phyloP scores from a whole-genome alignment of 2,329 filamentous ascomycete species.

The Neonectria magnoliae region DNA sequence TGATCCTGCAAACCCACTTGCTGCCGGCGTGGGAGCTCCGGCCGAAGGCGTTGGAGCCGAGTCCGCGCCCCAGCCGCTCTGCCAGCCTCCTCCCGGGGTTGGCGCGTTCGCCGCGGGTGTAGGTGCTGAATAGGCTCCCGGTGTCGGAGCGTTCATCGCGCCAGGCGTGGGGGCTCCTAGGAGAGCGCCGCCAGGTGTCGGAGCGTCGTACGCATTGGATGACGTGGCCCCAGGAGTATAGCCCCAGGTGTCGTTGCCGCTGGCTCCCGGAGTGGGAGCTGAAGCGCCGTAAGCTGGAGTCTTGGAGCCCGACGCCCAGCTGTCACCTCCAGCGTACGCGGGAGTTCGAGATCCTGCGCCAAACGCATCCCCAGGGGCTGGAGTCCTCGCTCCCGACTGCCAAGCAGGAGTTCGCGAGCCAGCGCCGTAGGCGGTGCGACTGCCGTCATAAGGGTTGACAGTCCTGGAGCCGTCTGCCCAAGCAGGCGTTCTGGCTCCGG shows the following conservation, averaged over 20 bases:
- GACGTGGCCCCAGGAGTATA: conserved; percentile 63
- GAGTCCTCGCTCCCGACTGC: conserved; percentile 80
- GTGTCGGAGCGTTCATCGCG: conserved; percentile 75
- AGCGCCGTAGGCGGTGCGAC: conserved; percentile 80
- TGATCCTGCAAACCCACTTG: conserved; percentile 46
- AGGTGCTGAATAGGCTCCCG: conserved; percentile 73
- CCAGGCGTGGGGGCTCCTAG: conserved; percentile 70
- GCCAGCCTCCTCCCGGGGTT: conserved; percentile 73
- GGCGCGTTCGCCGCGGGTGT: conserved; percentile 73
- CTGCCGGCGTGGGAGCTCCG: conserved; percentile 75
- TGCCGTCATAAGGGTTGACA: conserved; percentile 77
- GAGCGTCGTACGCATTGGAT: conserved; percentile 72
- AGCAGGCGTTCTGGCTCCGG: conserved; percentile 73
- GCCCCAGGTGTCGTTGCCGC: conserved; percentile 68
- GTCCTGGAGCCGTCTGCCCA: conserved; percentile 76
- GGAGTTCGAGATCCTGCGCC: conserved; percentile 75
- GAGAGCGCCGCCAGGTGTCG: conserved; percentile 70
- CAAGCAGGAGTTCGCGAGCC: conserved; percentile 79
- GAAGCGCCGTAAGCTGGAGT: conserved; percentile 78
- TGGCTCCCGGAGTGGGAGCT: conserved; percentile 67
- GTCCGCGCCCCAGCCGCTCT: conserved; percentile 68
- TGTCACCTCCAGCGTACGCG: conserved; percentile 67
- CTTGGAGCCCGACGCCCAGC: conserved; percentile 76
- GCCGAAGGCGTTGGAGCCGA: conserved; percentile 74
- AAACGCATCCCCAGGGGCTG: conserved; percentile 69